phyloP scores from a whole-genome alignment of 805 yeast species.

The Candida ortonii region DNA sequence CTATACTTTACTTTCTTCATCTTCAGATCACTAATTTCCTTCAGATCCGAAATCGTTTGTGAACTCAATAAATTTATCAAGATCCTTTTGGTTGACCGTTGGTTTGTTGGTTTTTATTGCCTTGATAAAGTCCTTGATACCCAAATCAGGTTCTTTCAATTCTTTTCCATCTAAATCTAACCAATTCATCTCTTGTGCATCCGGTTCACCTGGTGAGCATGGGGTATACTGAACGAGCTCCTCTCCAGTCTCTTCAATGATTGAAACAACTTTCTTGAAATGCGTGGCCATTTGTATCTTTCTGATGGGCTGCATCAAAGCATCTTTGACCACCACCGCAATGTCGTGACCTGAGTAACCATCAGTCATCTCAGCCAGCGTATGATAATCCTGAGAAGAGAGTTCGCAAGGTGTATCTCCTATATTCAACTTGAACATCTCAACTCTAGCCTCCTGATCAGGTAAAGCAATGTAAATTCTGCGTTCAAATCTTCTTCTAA shows the following conservation, averaged over 20 bases:
- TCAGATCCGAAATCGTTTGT: conserved; percentile 97
- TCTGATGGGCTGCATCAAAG: conserved; percentile 95
- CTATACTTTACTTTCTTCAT: no score
- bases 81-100: conserved; percentile 85
- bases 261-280: conserved; percentile 61
- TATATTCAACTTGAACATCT: conserved; percentile 91
- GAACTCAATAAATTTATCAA: conserved; percentile 78
- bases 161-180: conserved; percentile 87
- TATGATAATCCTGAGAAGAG: conserved; percentile 66
- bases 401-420: conserved; percentile 86
- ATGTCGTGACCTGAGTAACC: conserved; percentile 98
- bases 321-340: conserved; percentile 95
- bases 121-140: conserved; percentile 88
- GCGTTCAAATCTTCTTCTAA: conserved; percentile 92
- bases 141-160: conserved; percentile 82
- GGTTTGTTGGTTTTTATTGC: conserved; percentile 91
- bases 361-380: conserved; percentile 88
- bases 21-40: conserved; percentile 78
- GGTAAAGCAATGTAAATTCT: conserved; percentile 95
- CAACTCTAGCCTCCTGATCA: conserved; percentile 85
- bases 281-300: conserved; percentile 96
- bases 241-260: conserved; percentile 35
- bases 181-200: conserved; percentile 90
- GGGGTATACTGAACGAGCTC: conserved; percentile 64
- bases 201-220: conserved; percentile 94